Evolutionary conservation across 1,284 basidiomycete species (phyloP).

Genomic region (Agroathelia rolfsii): DNA sequence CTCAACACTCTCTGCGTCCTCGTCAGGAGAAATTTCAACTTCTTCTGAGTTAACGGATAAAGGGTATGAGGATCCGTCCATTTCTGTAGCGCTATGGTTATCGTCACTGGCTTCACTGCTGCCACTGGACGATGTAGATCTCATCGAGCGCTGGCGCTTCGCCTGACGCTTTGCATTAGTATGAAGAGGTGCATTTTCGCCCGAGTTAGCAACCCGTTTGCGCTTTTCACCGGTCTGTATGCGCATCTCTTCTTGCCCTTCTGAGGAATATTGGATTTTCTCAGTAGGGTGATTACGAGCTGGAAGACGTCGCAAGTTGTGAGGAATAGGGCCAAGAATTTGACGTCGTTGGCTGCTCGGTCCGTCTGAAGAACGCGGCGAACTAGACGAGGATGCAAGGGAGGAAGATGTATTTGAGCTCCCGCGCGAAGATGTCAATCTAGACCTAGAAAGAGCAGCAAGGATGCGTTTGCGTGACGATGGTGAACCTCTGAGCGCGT

Average conservation of each 20-base stretch:
- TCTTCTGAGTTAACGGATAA: too few species aligned
- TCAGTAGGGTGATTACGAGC: too few species aligned
- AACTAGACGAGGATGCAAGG: conserved; percentile 36
- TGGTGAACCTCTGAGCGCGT: conserved; percentile 37
- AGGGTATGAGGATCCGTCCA: conserved; percentile 25
- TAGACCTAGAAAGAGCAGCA: conserved; percentile 25
- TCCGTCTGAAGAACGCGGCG: conserved; percentile 21
- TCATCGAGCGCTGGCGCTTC: too few species aligned
- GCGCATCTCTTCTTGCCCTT: conserved; percentile 29
- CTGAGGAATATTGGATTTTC: conserved; percentile 19
- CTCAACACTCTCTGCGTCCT: conserved; percentile 25
- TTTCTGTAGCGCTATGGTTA: conserved; percentile 30
- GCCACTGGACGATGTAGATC: too few species aligned
- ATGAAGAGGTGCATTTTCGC: conserved; percentile 49
- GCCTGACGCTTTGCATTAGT: conserved; percentile 40
- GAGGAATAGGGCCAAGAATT: conserved; percentile 61
- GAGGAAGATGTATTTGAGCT: too few species aligned
- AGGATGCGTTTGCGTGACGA: conserved; percentile 34
- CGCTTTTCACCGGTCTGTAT: conserved; percentile 53
- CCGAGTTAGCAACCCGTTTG: conserved; percentile 61
- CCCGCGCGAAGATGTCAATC: conserved; percentile 39
- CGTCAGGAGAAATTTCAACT: too few species aligned
- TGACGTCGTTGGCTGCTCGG: conserved; percentile 34
- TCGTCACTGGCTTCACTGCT: conserved; percentile 25
- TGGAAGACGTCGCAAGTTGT: conserved; percentile 63